These are phyloP conservation scores for Geotrichum aggregatum DNA, from an alignment of 1,139 yeast genomes.

Conservation along the genomic window DNA sequence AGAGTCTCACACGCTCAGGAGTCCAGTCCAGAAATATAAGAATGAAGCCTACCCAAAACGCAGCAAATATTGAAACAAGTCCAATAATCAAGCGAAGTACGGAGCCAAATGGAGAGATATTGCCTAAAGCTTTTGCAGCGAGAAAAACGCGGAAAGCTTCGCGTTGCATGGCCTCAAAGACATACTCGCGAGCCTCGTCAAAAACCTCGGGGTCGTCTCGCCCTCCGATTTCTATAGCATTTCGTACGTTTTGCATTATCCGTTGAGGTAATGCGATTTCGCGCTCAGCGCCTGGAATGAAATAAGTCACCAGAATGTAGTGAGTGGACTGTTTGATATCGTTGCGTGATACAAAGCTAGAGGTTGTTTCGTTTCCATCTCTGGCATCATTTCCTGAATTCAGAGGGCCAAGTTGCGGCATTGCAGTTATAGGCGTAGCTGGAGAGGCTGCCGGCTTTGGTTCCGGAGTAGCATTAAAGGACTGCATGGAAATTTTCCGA, in stretches of 20 bases:
- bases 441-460: background rate
- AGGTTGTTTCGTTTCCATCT: background rate
- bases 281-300: conserved; percentile 74
- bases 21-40: conserved; percentile 67
- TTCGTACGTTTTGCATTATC: conserved; percentile 55
- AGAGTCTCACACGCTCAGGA: conserved; percentile 65
- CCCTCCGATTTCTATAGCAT: conserved; percentile 69
- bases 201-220: conserved; percentile 92
- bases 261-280: conserved; percentile 68
- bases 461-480: background rate
- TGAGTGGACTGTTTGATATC: conserved; percentile 66
- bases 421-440: background rate
- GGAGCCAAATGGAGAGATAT: conserved; percentile 57
- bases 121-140: conserved; percentile 73
- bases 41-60: conserved; percentile 84
- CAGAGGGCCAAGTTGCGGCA: background rate
- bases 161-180: conserved; percentile 82
- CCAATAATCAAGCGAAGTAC: conserved; percentile 62
- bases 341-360: conserved; percentile 50
- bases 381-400: background rate
- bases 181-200: conserved; percentile 72
- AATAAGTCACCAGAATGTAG: conserved; percentile 68
- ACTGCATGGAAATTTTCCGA: background rate
- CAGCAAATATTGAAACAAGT: conserved; percentile 65
- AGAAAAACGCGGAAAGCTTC: conserved; percentile 87